Conservation (phyloP, 1,139 yeast genomes). For the Diutina siamensis region DNA sequence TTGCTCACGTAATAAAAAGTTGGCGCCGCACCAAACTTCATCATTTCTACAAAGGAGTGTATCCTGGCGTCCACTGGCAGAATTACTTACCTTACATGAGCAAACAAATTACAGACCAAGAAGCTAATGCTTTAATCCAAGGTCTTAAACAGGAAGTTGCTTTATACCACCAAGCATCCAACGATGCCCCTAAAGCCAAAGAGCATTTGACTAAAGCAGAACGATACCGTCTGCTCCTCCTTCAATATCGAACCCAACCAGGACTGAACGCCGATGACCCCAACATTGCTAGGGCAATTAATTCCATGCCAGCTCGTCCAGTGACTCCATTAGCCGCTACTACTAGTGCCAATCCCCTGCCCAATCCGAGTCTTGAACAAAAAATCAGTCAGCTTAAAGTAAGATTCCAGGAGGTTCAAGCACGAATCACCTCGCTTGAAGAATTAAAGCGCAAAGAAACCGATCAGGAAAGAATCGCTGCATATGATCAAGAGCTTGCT, state of each 20-base stretch:
- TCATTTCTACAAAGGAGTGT: too few relatives aligned
- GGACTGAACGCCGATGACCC: not conserved
- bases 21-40: too few relatives aligned
- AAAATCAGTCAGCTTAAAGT: constrained; percentile 1
- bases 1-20: too few relatives aligned
- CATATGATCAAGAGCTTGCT: not conserved
- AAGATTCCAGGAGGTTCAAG: constrained; percentile 2
- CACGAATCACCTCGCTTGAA: not conserved
- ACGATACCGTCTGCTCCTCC: constrained; percentile 2
- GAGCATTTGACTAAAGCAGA: constrained; percentile 2
- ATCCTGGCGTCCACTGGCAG: too few relatives aligned
- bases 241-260: not conserved
- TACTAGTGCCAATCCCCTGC: not conserved
- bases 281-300: not conserved
- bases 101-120: constrained; percentile 1
- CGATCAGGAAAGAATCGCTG: not conserved
- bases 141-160: constrained; percentile 4
- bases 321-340: not conserved
- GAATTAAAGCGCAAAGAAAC: constrained; percentile 1
- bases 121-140: not conserved
- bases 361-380: not conserved
- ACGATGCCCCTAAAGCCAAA: not conserved
- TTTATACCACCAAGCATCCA: not conserved
- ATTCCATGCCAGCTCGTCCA: not conserved
- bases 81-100: not conserved